Percentiles rank a stretch among this genome's conserved stretches.
Conservation (phyloP, 805 yeast genomes). For the Tetrapisispora namnaoensis region DNA sequence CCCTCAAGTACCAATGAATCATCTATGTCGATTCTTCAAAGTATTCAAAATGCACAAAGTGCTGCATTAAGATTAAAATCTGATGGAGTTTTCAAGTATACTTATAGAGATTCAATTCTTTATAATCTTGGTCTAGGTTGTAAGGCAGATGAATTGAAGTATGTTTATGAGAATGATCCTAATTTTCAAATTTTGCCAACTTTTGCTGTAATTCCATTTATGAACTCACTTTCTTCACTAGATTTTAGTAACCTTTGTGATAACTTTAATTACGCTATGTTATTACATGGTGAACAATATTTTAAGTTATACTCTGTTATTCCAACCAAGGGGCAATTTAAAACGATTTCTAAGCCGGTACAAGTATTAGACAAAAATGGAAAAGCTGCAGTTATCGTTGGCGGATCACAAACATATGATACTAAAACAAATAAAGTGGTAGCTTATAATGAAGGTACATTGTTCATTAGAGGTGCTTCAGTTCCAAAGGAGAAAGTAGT, state of each 20-base stretch:
- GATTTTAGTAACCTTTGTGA: constrained; percentile 55
- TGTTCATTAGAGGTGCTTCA: constrained; percentile 66
- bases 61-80: constrained; percentile 29
- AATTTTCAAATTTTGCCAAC: constrained; percentile 83
- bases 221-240: constrained; percentile 49
- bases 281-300: constrained; percentile 94
- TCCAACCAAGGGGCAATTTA: constrained; percentile 57
- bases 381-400: constrained; percentile 68
- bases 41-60: constrained; percentile 37
- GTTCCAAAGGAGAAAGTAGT: constrained; percentile 44
- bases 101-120: constrained; percentile 62
- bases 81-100: constrained; percentile 40
- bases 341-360: constrained; percentile 56
- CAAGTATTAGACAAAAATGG: constrained; percentile 77
- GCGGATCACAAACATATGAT: constrained; percentile 63
- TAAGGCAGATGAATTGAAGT: constrained; percentile 60
- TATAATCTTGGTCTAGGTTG: constrained; percentile 92
- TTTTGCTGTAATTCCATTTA: constrained; percentile 81
- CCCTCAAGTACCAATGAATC: constrained; percentile 56
- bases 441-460: constrained; percentile 75
- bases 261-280: constrained; percentile 79
- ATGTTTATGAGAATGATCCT: constrained; percentile 64
- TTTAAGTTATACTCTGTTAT: constrained; percentile 64
- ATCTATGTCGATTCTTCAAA: constrained; percentile 63
- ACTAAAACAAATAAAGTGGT: constrained; percentile 55